phyloP scores from a whole-genome alignment of 148 eudicot species.

The Nepenthes mirabilis region DNA sequence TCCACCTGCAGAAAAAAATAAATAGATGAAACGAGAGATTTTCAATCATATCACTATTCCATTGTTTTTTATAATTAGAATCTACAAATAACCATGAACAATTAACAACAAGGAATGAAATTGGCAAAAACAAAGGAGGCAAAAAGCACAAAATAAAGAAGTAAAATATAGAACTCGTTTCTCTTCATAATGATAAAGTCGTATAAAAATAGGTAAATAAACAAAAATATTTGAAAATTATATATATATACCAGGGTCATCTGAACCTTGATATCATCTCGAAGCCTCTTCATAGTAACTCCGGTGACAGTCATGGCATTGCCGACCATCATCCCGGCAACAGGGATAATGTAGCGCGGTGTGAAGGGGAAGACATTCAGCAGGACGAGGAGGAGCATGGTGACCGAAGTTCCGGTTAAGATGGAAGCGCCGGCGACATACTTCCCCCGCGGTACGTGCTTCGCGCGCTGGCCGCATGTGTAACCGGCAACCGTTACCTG shows the following conservation, averaged over 20 bases:
- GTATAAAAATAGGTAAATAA: too few relatives aligned
- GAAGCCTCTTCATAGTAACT: constrained; percentile 88
- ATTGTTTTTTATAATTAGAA: too few relatives aligned
- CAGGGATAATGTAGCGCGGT: constrained; percentile 78
- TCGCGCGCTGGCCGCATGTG: constrained; percentile 86
- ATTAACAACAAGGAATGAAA: too few relatives aligned
- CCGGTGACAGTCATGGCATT: constrained; percentile 95
- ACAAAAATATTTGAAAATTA: too few relatives aligned
- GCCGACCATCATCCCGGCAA: constrained; percentile 97
- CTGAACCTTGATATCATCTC: constrained; percentile 77
- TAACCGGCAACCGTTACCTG: constrained; percentile 90
- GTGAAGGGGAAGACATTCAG: constrained; percentile 84
- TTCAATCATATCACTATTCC: neutral
- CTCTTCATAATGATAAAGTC: too few relatives aligned
- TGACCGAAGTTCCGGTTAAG: constrained; percentile 59
- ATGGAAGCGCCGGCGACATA: constrained; percentile 76
- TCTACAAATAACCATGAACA: too few relatives aligned
- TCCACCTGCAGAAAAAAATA: constrained; percentile 44
- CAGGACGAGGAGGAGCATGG: constrained; percentile 51
- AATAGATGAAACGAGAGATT: neutral
- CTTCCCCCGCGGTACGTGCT: constrained; percentile 77
- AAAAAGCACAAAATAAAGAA: too few relatives aligned
- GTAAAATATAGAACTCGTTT: too few relatives aligned
- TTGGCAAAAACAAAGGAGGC: too few relatives aligned
- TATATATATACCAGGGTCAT: constrained; percentile 37